Percentiles rank a stretch among this genome's conserved stretches.
These are phyloP conservation scores for Lithospermum erythrorhizon DNA, from an alignment of 257 asterid genomes.

Conservation along the genomic window DNA sequence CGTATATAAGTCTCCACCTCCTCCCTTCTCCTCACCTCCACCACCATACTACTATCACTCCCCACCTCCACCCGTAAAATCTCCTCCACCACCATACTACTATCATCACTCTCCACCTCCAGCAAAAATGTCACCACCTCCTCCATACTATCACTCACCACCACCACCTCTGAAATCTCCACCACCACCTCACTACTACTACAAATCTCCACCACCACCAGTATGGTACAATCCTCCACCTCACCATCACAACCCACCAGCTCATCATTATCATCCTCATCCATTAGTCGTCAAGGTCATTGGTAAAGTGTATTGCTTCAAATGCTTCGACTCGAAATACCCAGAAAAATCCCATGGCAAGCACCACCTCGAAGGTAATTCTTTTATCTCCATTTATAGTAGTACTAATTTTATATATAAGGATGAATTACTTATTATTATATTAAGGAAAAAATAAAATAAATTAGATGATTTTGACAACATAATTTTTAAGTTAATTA, in stretches of 20 bases:
- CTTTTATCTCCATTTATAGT: neutral
- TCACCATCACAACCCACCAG: neutral
- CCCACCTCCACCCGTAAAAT: slow-evolving; percentile 22
- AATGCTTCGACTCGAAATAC: slow-evolving; percentile 16
- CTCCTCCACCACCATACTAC: slow-evolving; percentile 19
- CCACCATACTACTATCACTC: slow-evolving; percentile 11
- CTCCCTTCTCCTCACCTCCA: neutral
- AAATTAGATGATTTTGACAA: no score
- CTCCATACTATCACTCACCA: slow-evolving; percentile 3
- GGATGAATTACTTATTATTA: no score
- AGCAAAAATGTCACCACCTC: slow-evolving; percentile 15
- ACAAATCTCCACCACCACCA: slow-evolving; percentile 3
- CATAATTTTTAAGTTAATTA: no score
- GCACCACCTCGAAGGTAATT: slow-evolving; percentile 22
- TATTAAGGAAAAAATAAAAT: no score
- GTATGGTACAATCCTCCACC: neutral
- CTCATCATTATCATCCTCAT: slow-evolving; percentile 4
- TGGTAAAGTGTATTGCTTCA: slow-evolving; percentile 15
- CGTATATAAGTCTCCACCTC: slow-evolving; percentile 6
- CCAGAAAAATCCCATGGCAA: slow-evolving; percentile 19
- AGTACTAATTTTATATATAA: neutral
- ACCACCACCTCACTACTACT: neutral
- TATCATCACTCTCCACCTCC: slow-evolving; percentile 11
- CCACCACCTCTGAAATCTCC: neutral
- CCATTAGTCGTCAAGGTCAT: slow-evolving; percentile 13